phyloP scores from a whole-genome alignment of 345 rosid genomes.

The Heritiera littoralis region DNA sequence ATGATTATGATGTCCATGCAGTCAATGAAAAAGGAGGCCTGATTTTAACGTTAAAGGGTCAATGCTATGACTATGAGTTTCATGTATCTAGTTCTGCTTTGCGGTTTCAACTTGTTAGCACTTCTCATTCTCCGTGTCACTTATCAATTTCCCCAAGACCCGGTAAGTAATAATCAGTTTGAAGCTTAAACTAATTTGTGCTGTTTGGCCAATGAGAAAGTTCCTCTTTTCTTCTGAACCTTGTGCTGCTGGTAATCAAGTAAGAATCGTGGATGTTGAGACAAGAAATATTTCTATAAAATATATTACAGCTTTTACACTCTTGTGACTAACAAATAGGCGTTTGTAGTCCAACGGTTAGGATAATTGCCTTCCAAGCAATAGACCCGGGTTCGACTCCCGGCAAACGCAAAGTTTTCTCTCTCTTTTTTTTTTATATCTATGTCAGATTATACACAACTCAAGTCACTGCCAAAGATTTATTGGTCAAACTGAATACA shows the following conservation, averaged over 20 bases:
- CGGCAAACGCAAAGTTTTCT: slow-evolving; percentile 67
- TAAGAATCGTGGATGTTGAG: too few relatives aligned
- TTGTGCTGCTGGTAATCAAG: not conserved
- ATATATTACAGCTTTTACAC: too few relatives aligned
- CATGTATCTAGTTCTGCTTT: not conserved
- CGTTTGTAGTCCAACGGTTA: slow-evolving; percentile 98
- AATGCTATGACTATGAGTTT: not conserved
- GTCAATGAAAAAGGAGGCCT: not conserved
- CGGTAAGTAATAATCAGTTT: not conserved
- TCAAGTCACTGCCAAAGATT: too few relatives aligned
- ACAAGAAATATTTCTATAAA: too few relatives aligned
- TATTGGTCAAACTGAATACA: too few relatives aligned
- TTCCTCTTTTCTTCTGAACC: not conserved
- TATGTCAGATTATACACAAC: too few relatives aligned
- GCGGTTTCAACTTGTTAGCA: not conserved
- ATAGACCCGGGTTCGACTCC: slow-evolving; percentile 76
- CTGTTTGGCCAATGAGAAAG: not conserved
- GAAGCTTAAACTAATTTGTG: not conserved
- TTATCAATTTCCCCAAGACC: not conserved
- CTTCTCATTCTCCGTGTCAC: not conserved
- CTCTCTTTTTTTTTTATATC: too few relatives aligned
- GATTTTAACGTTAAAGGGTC: not conserved
- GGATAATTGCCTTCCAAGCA: slow-evolving; percentile 93
- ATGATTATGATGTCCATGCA: not conserved
- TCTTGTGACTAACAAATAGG: too few relatives aligned